Evolutionary conservation across 352 stramenopile genomes (phyloP).

Genomic region (Globisporangium echinulatum): DNA sequence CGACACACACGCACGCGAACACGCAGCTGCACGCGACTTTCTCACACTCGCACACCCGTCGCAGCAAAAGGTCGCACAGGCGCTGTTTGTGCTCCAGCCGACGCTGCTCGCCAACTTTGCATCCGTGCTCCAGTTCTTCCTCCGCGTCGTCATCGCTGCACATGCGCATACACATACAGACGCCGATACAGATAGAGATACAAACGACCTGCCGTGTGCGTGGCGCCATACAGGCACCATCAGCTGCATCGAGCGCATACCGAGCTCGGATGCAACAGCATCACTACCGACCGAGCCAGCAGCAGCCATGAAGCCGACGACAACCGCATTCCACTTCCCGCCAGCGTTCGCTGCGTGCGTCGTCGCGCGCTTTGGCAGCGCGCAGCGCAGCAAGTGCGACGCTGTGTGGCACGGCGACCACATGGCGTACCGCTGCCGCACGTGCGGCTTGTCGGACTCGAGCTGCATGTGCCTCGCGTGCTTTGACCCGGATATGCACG

Average conservation of each 20-base stretch:
- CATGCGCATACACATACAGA: slow-evolving; percentile 19
- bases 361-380: slow-evolving; percentile 43
- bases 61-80: slow-evolving; percentile 37
- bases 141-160: slow-evolving; percentile 50
- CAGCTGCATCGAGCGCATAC: slow-evolving; percentile 22
- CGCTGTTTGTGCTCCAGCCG: slow-evolving; percentile 35
- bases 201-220: too few relatives aligned
- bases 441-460: slow-evolving; percentile 79
- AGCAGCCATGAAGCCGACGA: slow-evolving; percentile 1
- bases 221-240: slow-evolving; percentile 18
- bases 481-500: slow-evolving; percentile 74
- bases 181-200: too few relatives aligned
- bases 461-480: slow-evolving; percentile 82
- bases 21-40: slow-evolving; percentile 34
- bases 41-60: slow-evolving; percentile 25
- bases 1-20: slow-evolving; percentile 9
- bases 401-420: slow-evolving; percentile 86
- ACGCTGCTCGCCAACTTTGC: slow-evolving; percentile 39
- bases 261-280: background rate
- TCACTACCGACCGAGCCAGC: background rate
- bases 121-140: slow-evolving; percentile 54
- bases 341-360: slow-evolving; percentile 43
- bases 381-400: slow-evolving; percentile 74
- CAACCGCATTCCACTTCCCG: slow-evolving; percentile 25
- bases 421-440: slow-evolving; percentile 81